phyloP scores from a whole-genome alignment of 192 early-diverging fungal species.

The Entrophospora sp. region DNA sequence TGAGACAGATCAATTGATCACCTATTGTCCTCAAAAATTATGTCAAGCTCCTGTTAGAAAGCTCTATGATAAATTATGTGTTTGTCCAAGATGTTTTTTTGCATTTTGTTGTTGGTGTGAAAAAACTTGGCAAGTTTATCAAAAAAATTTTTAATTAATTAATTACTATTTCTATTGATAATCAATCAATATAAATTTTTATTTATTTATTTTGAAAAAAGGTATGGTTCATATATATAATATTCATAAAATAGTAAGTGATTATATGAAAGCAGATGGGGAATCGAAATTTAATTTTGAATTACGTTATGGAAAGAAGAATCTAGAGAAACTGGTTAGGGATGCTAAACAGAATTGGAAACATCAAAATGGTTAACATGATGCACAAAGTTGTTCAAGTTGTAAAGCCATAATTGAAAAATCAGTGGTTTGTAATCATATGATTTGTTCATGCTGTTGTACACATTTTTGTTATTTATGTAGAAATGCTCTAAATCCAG shows the following conservation, averaged over 20 bases:
- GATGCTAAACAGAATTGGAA: constrained; percentile 21
- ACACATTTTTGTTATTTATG: constrained; percentile 32
- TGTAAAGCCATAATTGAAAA: constrained; percentile 24
- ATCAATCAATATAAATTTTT: background rate
- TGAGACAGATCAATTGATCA: constrained; percentile 21
- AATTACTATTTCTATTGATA: background rate
- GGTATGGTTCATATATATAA: constrained; percentile 25
- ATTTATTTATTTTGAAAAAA: background rate
- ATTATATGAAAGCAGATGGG: constrained; percentile 21
- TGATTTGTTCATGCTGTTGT: constrained; percentile 24
- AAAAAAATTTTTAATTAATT: no score
- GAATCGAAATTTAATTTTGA: constrained; percentile 16
- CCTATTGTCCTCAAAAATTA: constrained; percentile 19
- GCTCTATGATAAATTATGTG: constrained; percentile 21
- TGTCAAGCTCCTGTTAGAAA: constrained; percentile 25
- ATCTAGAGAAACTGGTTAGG: constrained; percentile 19
- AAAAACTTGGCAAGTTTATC: constrained; percentile 11
- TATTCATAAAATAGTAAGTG: constrained; percentile 12
- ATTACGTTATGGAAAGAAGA: constrained; percentile 24
- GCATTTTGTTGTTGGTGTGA: constrained; percentile 27
- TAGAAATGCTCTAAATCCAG: constrained; percentile 12
- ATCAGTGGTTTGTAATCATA: constrained; percentile 29
- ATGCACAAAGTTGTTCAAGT: constrained; percentile 22
- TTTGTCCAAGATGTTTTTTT: constrained; percentile 22
- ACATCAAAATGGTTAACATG: constrained; percentile 23